Evolutionary conservation across 2,329 filamentous ascomycete genomes (phyloP).

Genomic region (Ophiosphaerella herpotricha): DNA sequence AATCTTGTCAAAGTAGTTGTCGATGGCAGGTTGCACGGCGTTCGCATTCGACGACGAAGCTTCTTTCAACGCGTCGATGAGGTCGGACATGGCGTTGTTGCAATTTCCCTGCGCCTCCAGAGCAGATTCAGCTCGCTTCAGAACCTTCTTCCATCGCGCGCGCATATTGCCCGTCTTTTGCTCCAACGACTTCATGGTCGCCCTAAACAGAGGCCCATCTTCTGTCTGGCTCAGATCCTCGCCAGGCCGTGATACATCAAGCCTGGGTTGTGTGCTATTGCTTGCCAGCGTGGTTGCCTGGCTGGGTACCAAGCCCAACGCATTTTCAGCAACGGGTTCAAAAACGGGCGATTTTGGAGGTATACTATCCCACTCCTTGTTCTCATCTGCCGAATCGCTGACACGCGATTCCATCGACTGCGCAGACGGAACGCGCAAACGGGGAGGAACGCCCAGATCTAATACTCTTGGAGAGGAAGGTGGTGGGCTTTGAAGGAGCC

Average conservation of each 20-base stretch:
- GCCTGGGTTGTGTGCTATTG: slow-evolving; percentile 61
- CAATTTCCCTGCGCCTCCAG: slow-evolving; percentile 77
- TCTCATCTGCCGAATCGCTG: slow-evolving; percentile 68
- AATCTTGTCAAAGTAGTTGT: slow-evolving; percentile 98
- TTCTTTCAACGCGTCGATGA: slow-evolving; percentile 85
- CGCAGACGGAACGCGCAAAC: slow-evolving; percentile 80
- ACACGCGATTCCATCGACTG: slow-evolving; percentile 85
- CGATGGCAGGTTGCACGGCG: slow-evolving; percentile 93
- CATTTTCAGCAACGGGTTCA: slow-evolving; percentile 55
- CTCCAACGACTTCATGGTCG: slow-evolving; percentile 94
- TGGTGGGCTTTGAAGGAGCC: slow-evolving; percentile 46
- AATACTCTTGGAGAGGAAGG: slow-evolving; percentile 68
- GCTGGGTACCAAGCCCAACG: slow-evolving; percentile 48
- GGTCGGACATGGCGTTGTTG: slow-evolving; percentile 81
- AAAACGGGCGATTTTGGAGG: slow-evolving; percentile 55
- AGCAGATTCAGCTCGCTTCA: slow-evolving; percentile 91
- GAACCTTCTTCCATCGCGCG: slow-evolving; percentile 89
- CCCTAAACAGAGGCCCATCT: slow-evolving; percentile 92
- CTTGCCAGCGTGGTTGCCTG: slow-evolving; percentile 46
- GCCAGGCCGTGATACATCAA: slow-evolving; percentile 85
- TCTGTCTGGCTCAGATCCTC: slow-evolving; percentile 82
- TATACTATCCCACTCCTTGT: slow-evolving; percentile 46
- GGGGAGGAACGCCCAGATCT: slow-evolving; percentile 72
- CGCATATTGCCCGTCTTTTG: slow-evolving; percentile 97
- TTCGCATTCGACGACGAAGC: slow-evolving; percentile 90